A percentile compares a stretch with the other conserved stretches of the same genome.
phyloP scores from a whole-genome alignment of 805 yeast genomes.

The Metschnikowia similis region DNA sequence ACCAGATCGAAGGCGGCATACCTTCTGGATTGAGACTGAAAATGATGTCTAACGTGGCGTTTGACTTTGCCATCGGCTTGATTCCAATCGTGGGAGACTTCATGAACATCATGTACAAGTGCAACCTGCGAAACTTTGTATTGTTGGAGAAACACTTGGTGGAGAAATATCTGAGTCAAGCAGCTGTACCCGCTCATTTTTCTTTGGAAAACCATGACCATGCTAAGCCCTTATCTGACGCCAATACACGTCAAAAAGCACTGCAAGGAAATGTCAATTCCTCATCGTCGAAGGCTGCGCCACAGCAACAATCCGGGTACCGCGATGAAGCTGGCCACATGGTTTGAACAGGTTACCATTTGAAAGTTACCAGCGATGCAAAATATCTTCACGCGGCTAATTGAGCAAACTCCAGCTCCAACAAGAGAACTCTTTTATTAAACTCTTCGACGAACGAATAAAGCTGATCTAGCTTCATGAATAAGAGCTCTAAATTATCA shows the following conservation, averaged over 20 bases:
- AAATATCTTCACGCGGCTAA: background rate
- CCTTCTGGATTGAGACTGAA: conserved; percentile 26
- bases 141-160: conserved; percentile 34
- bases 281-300: background rate
- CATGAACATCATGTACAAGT: conserved; percentile 21
- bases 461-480: conserved; percentile 51
- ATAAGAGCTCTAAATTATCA: conserved; percentile 47
- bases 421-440: conserved; percentile 13
- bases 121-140: conserved; percentile 24
- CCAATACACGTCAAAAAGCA: background rate
- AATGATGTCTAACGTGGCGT: conserved; percentile 37
- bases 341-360: background rate
- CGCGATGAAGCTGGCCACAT: background rate
- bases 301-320: conserved; percentile 1
- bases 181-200: background rate
- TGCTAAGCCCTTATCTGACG: background rate
- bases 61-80: conserved; percentile 39
- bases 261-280: background rate
- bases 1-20: conserved; percentile 34
- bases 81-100: conserved; percentile 24
- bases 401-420: conserved; percentile 15
- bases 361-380: background rate
- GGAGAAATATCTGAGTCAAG: conserved; percentile 22
- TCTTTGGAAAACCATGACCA: background rate
- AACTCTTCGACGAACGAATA: conserved; percentile 27